phyloP scores from a whole-genome alignment of 352 stramenopile species.

The Globisporangium splendens region DNA sequence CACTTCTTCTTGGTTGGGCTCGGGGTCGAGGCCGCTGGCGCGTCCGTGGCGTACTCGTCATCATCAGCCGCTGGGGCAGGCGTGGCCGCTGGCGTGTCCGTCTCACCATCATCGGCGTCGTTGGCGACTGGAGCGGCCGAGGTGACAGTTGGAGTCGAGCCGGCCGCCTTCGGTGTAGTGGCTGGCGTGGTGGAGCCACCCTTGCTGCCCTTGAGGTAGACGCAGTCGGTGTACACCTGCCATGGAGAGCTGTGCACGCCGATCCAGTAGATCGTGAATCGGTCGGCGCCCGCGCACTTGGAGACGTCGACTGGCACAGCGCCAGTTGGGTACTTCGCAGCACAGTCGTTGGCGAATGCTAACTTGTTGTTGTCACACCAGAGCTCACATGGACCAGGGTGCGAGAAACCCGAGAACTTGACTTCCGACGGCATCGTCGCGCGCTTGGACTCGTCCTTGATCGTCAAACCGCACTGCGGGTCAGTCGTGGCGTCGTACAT shows the following conservation, averaged over 20 bases:
- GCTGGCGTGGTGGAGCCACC: background rate
- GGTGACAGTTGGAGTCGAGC: background rate
- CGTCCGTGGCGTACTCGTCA: constrained; percentile 11
- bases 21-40: constrained; percentile 3
- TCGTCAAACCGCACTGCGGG: no score
- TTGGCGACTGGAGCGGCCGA: background rate
- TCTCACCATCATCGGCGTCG: constrained; percentile 1
- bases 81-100: background rate
- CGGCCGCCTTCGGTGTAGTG: background rate
- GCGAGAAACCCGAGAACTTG: constrained; percentile 49
- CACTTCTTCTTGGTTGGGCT: constrained; percentile 14
- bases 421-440: constrained; percentile 29
- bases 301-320: constrained; percentile 38
- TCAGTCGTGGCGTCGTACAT: no score
- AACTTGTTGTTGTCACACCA: constrained; percentile 61
- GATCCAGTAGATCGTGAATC: constrained; percentile 49
- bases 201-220: constrained; percentile 28
- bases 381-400: constrained; percentile 53
- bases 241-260: constrained; percentile 38
- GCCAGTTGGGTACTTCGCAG: constrained; percentile 27
- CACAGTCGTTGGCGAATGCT: constrained; percentile 44
- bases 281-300: constrained; percentile 41
- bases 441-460: background rate
- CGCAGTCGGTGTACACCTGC: constrained; percentile 57
- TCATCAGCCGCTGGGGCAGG: constrained; percentile 15